Percentiles rank a stretch among this genome's conserved stretches.
Evolutionary conservation across 2,329 filamentous ascomycete genomes (phyloP).

Genomic region (Cryoendolithus antarcticus): DNA sequence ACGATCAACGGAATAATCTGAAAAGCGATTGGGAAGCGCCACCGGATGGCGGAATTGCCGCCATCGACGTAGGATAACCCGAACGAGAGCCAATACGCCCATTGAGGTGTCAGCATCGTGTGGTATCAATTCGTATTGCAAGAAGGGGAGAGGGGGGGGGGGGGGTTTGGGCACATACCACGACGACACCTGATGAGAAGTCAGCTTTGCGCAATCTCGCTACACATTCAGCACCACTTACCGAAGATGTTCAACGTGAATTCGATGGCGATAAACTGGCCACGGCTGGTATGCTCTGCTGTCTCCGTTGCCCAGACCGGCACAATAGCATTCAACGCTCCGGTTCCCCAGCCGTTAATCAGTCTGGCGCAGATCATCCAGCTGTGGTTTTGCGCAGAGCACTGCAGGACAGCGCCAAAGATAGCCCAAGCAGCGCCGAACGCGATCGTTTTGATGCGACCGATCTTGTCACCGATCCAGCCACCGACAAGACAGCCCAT

Average conservation of each 20-base stretch:
- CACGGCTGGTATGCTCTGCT: slow-evolving; percentile 53
- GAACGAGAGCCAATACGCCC: slow-evolving; percentile 6
- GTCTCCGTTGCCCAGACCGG: slow-evolving; percentile 63
- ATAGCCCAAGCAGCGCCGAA: slow-evolving; percentile 36
- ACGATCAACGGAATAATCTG: slow-evolving; percentile 52
- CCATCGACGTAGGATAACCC: slow-evolving; percentile 4
- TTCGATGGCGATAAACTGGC: slow-evolving; percentile 46
- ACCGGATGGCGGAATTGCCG: slow-evolving; percentile 31
- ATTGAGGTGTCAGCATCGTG: no score
- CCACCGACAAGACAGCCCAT: slow-evolving; percentile 52
- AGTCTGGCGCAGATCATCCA: slow-evolving; percentile 44
- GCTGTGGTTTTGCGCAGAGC: slow-evolving; percentile 49
- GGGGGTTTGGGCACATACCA: no score
- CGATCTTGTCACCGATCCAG: slow-evolving; percentile 50
- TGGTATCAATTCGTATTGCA: no score
- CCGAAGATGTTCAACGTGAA: slow-evolving; percentile 64
- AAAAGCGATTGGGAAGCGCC: slow-evolving; percentile 57
- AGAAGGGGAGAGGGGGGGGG: no score
- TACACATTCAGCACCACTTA: no score
- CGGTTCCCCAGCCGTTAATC: slow-evolving; percentile 44
- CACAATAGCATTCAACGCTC: slow-evolving; percentile 57
- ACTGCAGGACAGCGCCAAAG: slow-evolving; percentile 50
- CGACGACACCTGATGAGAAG: no score
- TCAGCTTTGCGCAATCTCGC: no score
- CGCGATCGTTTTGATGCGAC: slow-evolving; percentile 52